These are phyloP conservation scores for Nothophoma quercina DNA, from an alignment of 2,329 filamentous ascomycete genomes.

Conservation along the genomic window DNA sequence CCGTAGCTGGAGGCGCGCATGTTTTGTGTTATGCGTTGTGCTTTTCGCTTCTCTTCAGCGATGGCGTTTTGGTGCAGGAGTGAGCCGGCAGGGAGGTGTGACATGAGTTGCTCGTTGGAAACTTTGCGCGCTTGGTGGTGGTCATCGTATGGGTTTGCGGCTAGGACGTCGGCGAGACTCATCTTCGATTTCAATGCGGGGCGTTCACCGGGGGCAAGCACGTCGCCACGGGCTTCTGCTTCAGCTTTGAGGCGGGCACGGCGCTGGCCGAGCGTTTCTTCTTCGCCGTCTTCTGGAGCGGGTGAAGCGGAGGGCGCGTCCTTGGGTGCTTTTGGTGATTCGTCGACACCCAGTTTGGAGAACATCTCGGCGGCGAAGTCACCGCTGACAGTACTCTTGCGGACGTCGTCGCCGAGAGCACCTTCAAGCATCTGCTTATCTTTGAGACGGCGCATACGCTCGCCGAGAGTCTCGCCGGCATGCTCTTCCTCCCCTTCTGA, in stretches of 20 bases:
- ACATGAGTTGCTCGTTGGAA: constrained; percentile 44
- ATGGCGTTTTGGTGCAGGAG: constrained; percentile 51
- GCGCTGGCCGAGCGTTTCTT: constrained; percentile 82
- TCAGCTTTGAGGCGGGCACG: constrained; percentile 76
- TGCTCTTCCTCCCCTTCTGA: constrained; percentile 51
- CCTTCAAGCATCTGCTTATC: constrained; percentile 60
- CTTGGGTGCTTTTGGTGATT: constrained; percentile 28
- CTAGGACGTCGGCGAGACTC: constrained; percentile 69
- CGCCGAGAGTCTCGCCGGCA: constrained; percentile 69
- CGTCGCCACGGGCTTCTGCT: constrained; percentile 60
- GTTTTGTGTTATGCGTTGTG: constrained; percentile 45
- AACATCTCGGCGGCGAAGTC: constrained; percentile 76
- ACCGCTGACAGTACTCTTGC: constrained; percentile 64
- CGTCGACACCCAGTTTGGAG: constrained; percentile 49
- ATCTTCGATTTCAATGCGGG: constrained; percentile 54
- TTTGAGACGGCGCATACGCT: constrained; percentile 70
- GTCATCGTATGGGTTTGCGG: constrained; percentile 58
- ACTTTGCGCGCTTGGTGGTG: constrained; percentile 46
- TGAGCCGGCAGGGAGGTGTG: constrained; percentile 48
- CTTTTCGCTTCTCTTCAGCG: constrained; percentile 48
- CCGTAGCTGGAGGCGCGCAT: constrained; percentile 42
- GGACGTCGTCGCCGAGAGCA: constrained; percentile 51
- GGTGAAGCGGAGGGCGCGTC: constrained; percentile 33
- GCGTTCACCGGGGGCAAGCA: constrained; percentile 32
- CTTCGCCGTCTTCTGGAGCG: constrained; percentile 54